These are phyloP conservation scores for Coniosporium apollinis DNA, from an alignment of 495 filamentous ascomycete genomes.

Conservation along the genomic window DNA sequence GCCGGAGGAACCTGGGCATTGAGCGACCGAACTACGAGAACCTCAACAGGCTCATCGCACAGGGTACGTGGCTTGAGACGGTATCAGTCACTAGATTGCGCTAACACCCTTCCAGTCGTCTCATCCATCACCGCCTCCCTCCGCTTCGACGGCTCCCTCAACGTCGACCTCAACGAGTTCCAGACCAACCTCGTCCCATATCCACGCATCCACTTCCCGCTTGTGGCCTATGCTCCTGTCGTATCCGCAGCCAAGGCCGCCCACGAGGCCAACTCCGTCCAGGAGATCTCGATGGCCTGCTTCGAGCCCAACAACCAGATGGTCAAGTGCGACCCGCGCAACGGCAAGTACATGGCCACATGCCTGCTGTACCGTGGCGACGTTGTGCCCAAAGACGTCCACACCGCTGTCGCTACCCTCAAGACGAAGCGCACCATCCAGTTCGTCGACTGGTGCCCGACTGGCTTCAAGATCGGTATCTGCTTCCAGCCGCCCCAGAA, in stretches of 20 bases:
- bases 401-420: slow-evolving; percentile 77
- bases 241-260: slow-evolving; percentile 85
- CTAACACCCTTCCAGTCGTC: slow-evolving; percentile 42
- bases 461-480: slow-evolving; percentile 99
- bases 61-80: slow-evolving; percentile 38
- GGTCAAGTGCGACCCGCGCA: slow-evolving; percentile 98
- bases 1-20: slow-evolving; percentile 89
- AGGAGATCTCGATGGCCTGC: slow-evolving; percentile 33
- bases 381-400: slow-evolving; percentile 89
- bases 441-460: slow-evolving; percentile 99
- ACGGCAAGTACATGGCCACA: slow-evolving; percentile 99
- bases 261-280: slow-evolving; percentile 55
- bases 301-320: slow-evolving; percentile 85
- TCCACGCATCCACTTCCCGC: slow-evolving; percentile 97
- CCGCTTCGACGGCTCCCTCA: slow-evolving; percentile 95
- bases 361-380: slow-evolving; percentile 97
- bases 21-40: slow-evolving; percentile 96
- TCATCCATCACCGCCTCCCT: slow-evolving; percentile 97
- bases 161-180: slow-evolving; percentile 99
- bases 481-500: slow-evolving; percentile 94
- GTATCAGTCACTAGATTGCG: not conserved
- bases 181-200: slow-evolving; percentile 99
- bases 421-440: slow-evolving; percentile 99
- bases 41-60: slow-evolving; percentile 94
- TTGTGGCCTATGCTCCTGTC: slow-evolving; percentile 90